Evolutionary conservation across 768 basidiomycete species (phyloP), one percentile per base, ranked within the genome.

Genomic region (Boletales sp.): DNA sequence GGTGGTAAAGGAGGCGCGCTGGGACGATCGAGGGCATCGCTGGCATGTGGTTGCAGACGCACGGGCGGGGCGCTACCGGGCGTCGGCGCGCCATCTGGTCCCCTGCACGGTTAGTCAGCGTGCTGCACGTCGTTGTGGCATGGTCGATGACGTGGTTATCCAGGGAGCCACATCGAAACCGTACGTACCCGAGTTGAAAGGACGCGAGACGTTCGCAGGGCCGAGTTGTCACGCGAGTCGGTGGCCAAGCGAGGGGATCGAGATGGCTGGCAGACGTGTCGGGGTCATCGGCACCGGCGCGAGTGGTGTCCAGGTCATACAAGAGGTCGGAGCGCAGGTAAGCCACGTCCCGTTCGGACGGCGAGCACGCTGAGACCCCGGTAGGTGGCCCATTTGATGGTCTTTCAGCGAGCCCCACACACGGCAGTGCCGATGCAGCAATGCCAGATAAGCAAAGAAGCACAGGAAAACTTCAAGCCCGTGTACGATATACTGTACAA

Each of bases 301-400:
- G 4, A 58, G 57, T 6, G 51, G 55, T 2, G 40, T 58, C 7
- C 57, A 58, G 11, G 18, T 53, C 0, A 50, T 54, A 12, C 51
- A 58, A 41, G 57, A 57, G 28, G 30, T 57, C 15, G 57, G 57
- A 18, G 40, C 42, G 30, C 42, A 54, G 17, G 57, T 57, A 21
- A 21, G 21, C 21, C 21, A 18, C 31, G 56, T 25, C 35, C 8
- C 13, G 11, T 5, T 17, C 33, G 1, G 9, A 35, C 18, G 0
- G 19, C 43, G 19, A 43, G 28, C 33, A 34, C 3, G 31, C 17
- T 25, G n/a, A 13, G 31, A 17, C 21, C 21, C 21, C 2, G 21
- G 21, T 4, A 21, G 21, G 21, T 21, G 21, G 21, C 21, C 21
- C 21, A 21, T 21, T 21, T 21, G 21, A 21, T 4, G 21, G 21